Conservation (phyloP, 805 yeast genomes). For the Kodamaea laetipori region DNA sequence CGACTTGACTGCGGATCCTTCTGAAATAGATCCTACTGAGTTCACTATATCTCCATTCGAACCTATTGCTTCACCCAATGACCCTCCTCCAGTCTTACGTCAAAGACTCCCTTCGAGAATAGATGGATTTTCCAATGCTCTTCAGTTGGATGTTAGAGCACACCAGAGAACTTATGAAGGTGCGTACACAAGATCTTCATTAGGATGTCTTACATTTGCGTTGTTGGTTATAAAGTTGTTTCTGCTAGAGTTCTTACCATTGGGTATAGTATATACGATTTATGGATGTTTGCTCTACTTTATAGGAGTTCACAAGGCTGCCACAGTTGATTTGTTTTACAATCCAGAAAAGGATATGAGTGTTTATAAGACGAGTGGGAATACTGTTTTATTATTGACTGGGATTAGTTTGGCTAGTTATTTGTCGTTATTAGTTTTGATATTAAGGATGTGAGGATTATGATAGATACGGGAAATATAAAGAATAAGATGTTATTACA, state of each 20-base stretch:
- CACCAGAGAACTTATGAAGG: constrained; percentile 86
- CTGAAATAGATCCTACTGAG: too few species aligned
- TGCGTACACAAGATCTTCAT: constrained; percentile 73
- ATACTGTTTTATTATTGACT: constrained; percentile 55
- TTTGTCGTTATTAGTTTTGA: constrained; percentile 50
- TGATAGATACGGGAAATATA: too few species aligned
- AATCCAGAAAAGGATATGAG: constrained; percentile 38
- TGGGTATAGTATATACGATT: constrained; percentile 65
- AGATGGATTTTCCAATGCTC: constrained; percentile 39
- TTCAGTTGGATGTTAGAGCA: constrained; percentile 58
- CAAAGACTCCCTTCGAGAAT: constrained; percentile 35
- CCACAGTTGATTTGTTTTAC: constrained; percentile 39
- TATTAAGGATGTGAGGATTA: constrained; percentile 46
- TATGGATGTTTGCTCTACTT: constrained; percentile 52
- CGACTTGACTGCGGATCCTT: too few species aligned
- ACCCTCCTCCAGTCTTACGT: background rate
- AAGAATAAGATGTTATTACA: too few species aligned
- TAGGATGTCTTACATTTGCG: constrained; percentile 67
- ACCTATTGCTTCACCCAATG: background rate
- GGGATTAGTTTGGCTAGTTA: constrained; percentile 54
- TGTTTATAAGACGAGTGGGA: constrained; percentile 63
- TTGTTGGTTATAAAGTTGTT: constrained; percentile 66
- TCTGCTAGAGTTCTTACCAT: constrained; percentile 60
- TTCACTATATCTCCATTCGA: too few species aligned
- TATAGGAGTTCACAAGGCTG: constrained; percentile 40